A percentile compares a stretch with the other conserved stretches of the same genome.
Evolutionary conservation across 768 basidiomycete genomes (phyloP).

Genomic region (Omphalotus guepiniiformis): DNA sequence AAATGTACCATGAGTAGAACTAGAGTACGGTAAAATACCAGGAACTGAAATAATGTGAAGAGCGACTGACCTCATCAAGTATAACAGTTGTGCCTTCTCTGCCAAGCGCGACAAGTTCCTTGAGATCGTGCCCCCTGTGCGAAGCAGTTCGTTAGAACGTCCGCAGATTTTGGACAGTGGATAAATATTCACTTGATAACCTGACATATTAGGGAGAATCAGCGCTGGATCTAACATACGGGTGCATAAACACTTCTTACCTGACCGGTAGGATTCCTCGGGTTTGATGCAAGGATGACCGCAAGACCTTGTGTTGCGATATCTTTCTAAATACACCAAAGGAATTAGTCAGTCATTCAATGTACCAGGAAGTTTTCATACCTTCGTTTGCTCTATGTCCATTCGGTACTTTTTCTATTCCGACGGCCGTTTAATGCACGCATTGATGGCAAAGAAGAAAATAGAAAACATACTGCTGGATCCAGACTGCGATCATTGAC

Average conservation of each 20-base stretch:
- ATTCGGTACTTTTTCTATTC: constrained; percentile 65
- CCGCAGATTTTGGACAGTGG: background rate
- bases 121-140: constrained; percentile 69
- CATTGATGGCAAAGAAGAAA: background rate
- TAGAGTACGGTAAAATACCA: constrained; percentile 24
- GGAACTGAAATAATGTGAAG: background rate
- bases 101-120: constrained; percentile 69
- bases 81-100: constrained; percentile 80
- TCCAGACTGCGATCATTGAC: background rate
- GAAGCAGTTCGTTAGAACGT: constrained; percentile 3
- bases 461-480: background rate
- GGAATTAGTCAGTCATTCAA: constrained; percentile 12
- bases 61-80: constrained; percentile 63
- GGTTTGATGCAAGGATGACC: constrained; percentile 87
- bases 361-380: constrained; percentile 43
- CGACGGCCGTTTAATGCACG: too few relatives aligned
- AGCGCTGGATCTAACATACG: background rate
- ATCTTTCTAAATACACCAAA: constrained; percentile 48
- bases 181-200: constrained; percentile 43
- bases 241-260: constrained; percentile 28
- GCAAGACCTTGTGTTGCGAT: constrained; percentile 79
- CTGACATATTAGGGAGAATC: constrained; percentile 17
- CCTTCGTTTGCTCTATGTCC: constrained; percentile 77
- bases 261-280: constrained; percentile 97
- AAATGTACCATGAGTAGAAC: constrained; percentile 97